Base-by-base conservation (phyloP, 1,284 basidiomycete species). In the Cerrena zonata region DNA sequence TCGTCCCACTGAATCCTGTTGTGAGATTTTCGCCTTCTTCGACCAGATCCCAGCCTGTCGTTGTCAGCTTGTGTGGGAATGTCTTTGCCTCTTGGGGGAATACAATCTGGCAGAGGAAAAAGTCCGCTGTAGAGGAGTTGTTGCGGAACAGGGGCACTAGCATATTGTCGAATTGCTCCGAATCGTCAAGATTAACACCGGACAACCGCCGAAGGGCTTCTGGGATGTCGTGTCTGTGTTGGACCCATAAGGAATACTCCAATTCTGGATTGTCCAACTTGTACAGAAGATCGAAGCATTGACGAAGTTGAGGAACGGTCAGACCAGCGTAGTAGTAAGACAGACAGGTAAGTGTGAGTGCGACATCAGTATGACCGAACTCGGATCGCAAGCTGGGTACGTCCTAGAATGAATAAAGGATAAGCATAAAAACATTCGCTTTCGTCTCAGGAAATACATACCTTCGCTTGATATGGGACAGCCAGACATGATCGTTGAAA, bases 1-100 rank as follows among this genome's bases (percentile, higher is more conserved):
- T 80, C 1, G 78, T 80, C 7, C 79, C 79, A 41, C 77, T 80
- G 56, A 81, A 82, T 0, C 79, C 79, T 3, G 76, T 80, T 3
- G 64, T 72, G 13, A 69, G 24, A 27, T 70, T 63, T 0, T 39
- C 39, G 47, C 64, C 71, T 5, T 50, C 49, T 50, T 72, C 70
- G 0, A 73, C 78, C 36, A 81, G 60, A 63, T 81, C 79, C 79
- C 79, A 81, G 0, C 70, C 72, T 7, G 75, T 77, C 4, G 76
- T 73, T 2, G 72, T 60, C 1, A 82, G 54, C 51, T 77, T 80
- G 3, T 59, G 53, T 0, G 67, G 68, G 51, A 79, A 80, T 41
- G 77, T 71, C 51, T 75, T 75, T 0, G 75, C 77, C 41, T 72
- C 67, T 44, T 67, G 72, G 0, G 78, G 77, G 52, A 79, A 78